Evolutionary conservation across 768 basidiomycete species (phyloP), one percentile per base, ranked within the genome.

Genomic region (Pleurotus citrinopileatus): DNA sequence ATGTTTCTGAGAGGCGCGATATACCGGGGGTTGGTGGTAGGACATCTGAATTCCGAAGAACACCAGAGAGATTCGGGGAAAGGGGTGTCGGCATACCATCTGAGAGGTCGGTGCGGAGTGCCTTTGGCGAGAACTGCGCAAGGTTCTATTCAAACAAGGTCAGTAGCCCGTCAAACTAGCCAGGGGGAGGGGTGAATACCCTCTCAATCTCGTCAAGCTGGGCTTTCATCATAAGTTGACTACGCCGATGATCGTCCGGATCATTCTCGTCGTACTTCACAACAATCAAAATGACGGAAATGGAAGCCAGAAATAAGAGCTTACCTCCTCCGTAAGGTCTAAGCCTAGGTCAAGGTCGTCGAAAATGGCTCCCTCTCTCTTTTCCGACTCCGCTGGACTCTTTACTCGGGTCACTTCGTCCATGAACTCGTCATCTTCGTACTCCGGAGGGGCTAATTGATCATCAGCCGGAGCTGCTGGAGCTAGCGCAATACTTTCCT

Each of bases 181-280:
- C 12, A 9, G 42, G n/a, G 37, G 22, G 17, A n/a, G 15, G 6
- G 25, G 32, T 25, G 26, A 61, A 5, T 56, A 74, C 89, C 75
- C 78, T 79, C 64, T 93, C 90, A 43, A 93, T 87, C 67, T 87
- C 86, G 63, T 93, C 91, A 20, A 93, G 70, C 64, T 87, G 80
- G 15, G 84, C 83, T 59, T 76, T 83, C 83, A 92, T 82, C 38
- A 86, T 68, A 59, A 83, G 78, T 60, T 91, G 90, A 65, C 89
- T 91, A 62, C 79, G 80, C 37, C 89, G 78, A 55, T 81, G 79
- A 67, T 90, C 89, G 61, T 89, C 75, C 40, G 86, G 85, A 61
- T 90, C 89, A 59, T 82, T 73, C 42, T 82, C 79, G 55, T 89
- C 86, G 59, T 79, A 85, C 86, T 89, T 60, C 3, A 37, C n/a